Evolutionary conservation across 371 early-diverging fungal species (phyloP).

Genomic region (Lichtheimia ornata): DNA sequence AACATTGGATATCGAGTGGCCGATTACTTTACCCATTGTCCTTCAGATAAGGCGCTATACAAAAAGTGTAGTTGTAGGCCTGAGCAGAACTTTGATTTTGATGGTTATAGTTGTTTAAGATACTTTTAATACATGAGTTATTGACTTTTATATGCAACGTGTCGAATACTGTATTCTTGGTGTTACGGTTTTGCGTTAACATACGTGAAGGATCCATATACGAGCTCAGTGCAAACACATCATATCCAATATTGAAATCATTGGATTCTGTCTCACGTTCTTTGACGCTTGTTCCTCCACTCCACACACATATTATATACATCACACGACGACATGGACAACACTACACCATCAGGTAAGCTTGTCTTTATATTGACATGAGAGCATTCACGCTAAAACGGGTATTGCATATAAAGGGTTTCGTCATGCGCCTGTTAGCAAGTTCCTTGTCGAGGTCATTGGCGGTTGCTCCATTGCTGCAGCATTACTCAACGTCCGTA

Average conservation of each 20-base stretch:
- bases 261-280: too few relatives aligned
- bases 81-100: constrained; percentile 38
- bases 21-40: constrained; percentile 41
- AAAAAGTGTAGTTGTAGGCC: constrained; percentile 40
- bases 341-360: neutral
- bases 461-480: constrained; percentile 60
- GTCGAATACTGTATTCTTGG: too few relatives aligned
- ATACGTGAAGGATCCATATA: too few relatives aligned
- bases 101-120: constrained; percentile 43
- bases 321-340: neutral
- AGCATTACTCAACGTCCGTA: constrained; percentile 40
- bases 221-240: too few relatives aligned
- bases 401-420: constrained; percentile 38
- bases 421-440: constrained; percentile 70
- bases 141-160: too few relatives aligned
- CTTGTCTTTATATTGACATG: neutral
- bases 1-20: constrained; percentile 46
- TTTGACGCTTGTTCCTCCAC: too few relatives aligned
- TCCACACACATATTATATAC: too few relatives aligned
- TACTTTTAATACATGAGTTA: constrained; percentile 18
- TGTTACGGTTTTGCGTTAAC: too few relatives aligned
- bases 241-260: too few relatives aligned
- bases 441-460: constrained; percentile 58
- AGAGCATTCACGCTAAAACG: neutral
- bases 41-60: constrained; percentile 23